Conservation (phyloP, 352 stramenopile species). For the Globisporangium irregulare region DNA sequence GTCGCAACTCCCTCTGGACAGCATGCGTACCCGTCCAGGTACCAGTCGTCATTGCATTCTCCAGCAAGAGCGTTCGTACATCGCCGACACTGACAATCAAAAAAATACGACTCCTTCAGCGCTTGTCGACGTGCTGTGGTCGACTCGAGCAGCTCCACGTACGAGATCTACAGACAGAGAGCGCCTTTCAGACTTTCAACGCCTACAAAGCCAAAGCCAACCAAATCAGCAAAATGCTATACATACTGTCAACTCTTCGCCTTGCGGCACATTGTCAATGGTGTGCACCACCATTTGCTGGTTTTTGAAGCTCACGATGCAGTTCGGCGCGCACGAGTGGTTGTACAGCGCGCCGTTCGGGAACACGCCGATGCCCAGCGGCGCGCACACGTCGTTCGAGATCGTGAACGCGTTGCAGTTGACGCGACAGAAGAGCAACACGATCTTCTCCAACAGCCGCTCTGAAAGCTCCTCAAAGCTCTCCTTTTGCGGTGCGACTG, state of each 20-base stretch:
- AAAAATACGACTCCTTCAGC: conserved; percentile 67
- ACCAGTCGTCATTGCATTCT: conserved; percentile 31
- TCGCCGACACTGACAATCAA: conserved; percentile 48
- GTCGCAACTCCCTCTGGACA: conserved; percentile 19
- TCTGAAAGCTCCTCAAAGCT: conserved; percentile 30
- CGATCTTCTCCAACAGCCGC: conserved; percentile 29
- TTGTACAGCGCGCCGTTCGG: conserved; percentile 65
- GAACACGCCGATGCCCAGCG: conserved; percentile 67
- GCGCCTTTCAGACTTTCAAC: neutral
- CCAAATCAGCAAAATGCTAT: neutral
- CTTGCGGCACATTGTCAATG: conserved; percentile 34
- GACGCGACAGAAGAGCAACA: conserved; percentile 61
- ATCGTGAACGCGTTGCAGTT: conserved; percentile 85
- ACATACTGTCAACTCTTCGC: conserved; percentile 57
- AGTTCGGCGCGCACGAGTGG: conserved; percentile 74
- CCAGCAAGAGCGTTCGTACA: conserved; percentile 15
- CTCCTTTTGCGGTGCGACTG: neutral
- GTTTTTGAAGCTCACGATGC: conserved; percentile 58
- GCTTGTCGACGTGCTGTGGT: conserved; percentile 28
- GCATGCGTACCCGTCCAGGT: conserved; percentile 38
- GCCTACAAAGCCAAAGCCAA: neutral
- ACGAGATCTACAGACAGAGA: conserved; percentile 39
- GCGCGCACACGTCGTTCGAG: conserved; percentile 39
- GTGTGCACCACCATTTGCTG: conserved; percentile 46
- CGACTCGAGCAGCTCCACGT: conserved; percentile 64